Base-by-base conservation (phyloP, 1,284 basidiomycete genomes). In the Cystobasidium pallidum region DNA sequence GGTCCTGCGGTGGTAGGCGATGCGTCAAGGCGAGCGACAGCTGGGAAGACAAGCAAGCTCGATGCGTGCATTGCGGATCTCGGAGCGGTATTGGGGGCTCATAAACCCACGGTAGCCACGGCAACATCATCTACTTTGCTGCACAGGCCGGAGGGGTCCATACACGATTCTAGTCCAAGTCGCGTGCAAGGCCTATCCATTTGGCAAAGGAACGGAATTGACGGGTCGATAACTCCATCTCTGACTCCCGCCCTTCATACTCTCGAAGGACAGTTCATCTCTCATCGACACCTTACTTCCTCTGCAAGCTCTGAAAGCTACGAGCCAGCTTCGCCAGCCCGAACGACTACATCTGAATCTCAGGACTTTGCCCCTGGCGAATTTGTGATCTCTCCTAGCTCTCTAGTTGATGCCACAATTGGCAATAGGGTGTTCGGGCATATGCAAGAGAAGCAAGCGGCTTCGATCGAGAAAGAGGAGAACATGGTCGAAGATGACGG, bases 281-380 rank as follows among this genome's bases (percentile, higher is more conserved):
- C n/a, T 2, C 32, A 19, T 17, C 17, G 30, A 19, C 54, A 32
- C 1, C 54, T 30, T 4, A 28, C 6, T 3, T 57, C 54, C 1
- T 57, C 54, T 34, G 54, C 54, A 11, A 57, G 54, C 54, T 57
- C 54, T 2, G 30, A 57, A 36, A 57, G 54, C 32, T 57, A 57
- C 10, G 54, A 57, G 21, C 54, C 54, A 11, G 54, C 30, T n/a
- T 57, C 54, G 8, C 54, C 54, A 1, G 54, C 54, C 19, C 54
- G 32, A 2, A 34, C 54, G n/a, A 36, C 54, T n/a, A 34, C 54
- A n/a, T n/a, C 54, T 17, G 54, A 57, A 32, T 36, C 36, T 10
- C 30, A 32, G 54, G 54, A 57, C 1, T 57, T 57, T 34, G 19
- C 28, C 11, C 54, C 54, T 34, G 54, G 54, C 26, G 54, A 57